phyloP scores from a whole-genome alignment of 164 flowering plant species.

The Aristolochia fimbriata region DNA sequence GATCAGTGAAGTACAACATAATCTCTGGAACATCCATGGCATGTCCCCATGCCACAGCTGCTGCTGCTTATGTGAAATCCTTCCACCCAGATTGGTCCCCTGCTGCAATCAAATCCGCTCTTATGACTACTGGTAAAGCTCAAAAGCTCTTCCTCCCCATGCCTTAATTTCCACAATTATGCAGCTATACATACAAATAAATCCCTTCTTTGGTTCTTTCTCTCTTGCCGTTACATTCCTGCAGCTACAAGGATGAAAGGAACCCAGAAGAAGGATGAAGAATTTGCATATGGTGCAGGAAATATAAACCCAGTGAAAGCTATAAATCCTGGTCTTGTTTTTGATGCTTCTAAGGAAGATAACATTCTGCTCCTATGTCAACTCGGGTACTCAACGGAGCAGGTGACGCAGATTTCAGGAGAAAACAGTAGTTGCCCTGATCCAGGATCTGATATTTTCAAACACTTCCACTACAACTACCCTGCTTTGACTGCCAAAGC shows the following conservation, averaged over 20 bases:
- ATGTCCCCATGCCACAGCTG: constrained; percentile 42
- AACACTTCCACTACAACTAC: constrained; percentile 53
- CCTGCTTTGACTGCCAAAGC: constrained; percentile 46
- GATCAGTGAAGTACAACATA: constrained; percentile 24
- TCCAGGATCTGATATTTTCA: constrained; percentile 11
- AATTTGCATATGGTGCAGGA: constrained; percentile 19
- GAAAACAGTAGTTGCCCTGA: constrained; percentile 19
- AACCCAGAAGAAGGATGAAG: background rate
- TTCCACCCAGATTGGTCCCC: constrained; percentile 48
- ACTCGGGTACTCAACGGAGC: constrained; percentile 2
- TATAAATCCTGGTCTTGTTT: constrained; percentile 27
- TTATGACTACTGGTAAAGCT: constrained; percentile 47
- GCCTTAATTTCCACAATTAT: no score
- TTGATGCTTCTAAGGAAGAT: constrained; percentile 15
- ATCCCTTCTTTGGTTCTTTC: background rate
- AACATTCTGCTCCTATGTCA: constrained; percentile 19
- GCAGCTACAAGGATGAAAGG: constrained; percentile 9
- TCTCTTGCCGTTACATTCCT: background rate
- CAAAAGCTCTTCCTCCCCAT: background rate
- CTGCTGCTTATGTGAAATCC: constrained; percentile 36
- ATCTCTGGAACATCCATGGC: constrained; percentile 43
- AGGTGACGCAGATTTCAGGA: constrained; percentile 9
- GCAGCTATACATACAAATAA: no score
- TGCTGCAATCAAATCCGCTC: constrained; percentile 38
- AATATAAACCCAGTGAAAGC: constrained; percentile 27